A percentile compares a stretch with the other conserved stretches of the same genome.
Conservation (phyloP, 2,329 filamentous ascomycete genomes). For the Tolypocladium pustulatum region DNA sequence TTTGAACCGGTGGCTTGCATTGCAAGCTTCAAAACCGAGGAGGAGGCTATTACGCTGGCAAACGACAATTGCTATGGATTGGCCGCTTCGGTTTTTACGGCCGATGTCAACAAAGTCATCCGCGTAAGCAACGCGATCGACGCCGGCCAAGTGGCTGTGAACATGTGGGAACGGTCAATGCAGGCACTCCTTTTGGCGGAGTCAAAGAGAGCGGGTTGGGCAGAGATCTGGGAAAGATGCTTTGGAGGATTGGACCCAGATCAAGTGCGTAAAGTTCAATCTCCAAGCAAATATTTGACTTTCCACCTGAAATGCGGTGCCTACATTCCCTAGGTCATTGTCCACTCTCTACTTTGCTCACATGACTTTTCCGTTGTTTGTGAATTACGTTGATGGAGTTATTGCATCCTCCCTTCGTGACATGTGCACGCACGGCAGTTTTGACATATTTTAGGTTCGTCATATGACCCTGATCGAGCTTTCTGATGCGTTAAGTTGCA, state of each 20-base stretch:
- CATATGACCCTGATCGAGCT: too few species aligned
- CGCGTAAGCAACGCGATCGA: conserved; percentile 42
- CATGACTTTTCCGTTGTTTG: neutral
- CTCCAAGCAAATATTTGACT: neutral
- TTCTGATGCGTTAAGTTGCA: too few species aligned
- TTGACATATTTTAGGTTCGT: too few species aligned
- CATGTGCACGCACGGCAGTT: neutral
- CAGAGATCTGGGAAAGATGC: conserved; percentile 21
- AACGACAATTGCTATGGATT: conserved; percentile 35
- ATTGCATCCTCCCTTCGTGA: neutral
- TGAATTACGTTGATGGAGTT: neutral
- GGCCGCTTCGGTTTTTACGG: conserved; percentile 17
- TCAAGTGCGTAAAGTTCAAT: conserved; percentile 16
- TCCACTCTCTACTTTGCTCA: too few species aligned
- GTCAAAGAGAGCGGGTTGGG: conserved; percentile 23
- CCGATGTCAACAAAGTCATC: conserved; percentile 19
- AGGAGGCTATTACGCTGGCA: conserved; percentile 36
- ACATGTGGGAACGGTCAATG: conserved; percentile 21
- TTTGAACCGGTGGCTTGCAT: conserved; percentile 30
- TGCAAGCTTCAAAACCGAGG: conserved; percentile 33
- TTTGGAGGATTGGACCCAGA: conserved; percentile 17
- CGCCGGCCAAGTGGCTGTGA: conserved; percentile 57
- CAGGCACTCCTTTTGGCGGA: conserved; percentile 21
- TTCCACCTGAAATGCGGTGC: neutral
- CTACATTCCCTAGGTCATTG: neutral